Conservation (phyloP, 805 yeast genomes). For the Candida chauliodis region DNA sequence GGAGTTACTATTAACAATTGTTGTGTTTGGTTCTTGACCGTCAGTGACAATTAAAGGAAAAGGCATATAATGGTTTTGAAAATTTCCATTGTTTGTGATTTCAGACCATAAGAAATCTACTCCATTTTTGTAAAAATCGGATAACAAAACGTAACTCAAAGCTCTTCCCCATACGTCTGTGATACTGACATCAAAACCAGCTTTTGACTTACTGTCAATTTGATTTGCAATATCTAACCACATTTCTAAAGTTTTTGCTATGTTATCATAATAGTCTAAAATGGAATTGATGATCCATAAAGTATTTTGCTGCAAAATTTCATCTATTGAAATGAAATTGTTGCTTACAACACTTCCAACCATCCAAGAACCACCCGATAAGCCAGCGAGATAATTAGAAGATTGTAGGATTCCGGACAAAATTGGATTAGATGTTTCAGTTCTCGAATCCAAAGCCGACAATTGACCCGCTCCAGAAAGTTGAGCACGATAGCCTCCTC, state of each 20-base stretch:
- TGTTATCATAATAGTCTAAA: constrained; percentile 60
- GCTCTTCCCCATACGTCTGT: constrained; percentile 39
- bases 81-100: constrained; percentile 18
- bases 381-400: constrained; percentile 68
- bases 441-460: constrained; percentile 74
- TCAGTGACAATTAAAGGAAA: constrained; percentile 41
- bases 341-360: constrained; percentile 61
- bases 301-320: constrained; percentile 19
- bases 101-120: neutral
- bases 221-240: constrained; percentile 23
- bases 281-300: constrained; percentile 53
- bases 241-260: constrained; percentile 52
- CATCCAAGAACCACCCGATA: constrained; percentile 70
- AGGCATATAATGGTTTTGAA: constrained; percentile 38
- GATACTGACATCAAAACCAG: constrained; percentile 30
- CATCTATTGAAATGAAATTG: constrained; percentile 52
- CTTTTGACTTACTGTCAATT: constrained; percentile 20
- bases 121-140: constrained; percentile 2
- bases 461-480: constrained; percentile 80
- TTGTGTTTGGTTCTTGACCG: constrained; percentile 59
- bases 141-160: constrained; percentile 16
- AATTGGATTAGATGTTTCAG: constrained; percentile 55
- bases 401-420: constrained; percentile 60
- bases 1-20: constrained; percentile 57
- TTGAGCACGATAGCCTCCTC: constrained; percentile 46